Evolutionary conservation across 2,329 filamentous ascomycete genomes (phyloP).

Genomic region (Fusarium tupiense): DNA sequence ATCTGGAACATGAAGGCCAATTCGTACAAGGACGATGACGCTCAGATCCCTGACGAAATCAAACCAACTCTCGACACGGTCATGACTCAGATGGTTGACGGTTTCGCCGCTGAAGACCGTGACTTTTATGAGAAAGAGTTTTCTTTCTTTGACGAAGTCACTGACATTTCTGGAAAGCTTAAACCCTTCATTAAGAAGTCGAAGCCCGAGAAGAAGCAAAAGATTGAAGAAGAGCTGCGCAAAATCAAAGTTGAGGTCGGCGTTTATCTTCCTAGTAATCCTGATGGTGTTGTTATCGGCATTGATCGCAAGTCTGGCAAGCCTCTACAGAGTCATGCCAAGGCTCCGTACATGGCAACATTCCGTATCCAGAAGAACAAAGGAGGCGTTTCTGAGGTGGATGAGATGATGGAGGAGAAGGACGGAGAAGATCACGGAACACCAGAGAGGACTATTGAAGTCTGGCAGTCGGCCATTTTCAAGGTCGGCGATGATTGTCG

Average conservation of each 20-base stretch:
- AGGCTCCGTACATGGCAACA: constrained; percentile 98
- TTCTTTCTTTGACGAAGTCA: constrained; percentile 97
- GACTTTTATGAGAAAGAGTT: constrained; percentile 96
- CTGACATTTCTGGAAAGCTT: constrained; percentile 92
- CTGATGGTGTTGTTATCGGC: constrained; percentile 95
- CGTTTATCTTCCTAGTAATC: constrained; percentile 96
- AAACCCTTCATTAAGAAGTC: constrained; percentile 91
- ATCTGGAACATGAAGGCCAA: constrained; percentile 99
- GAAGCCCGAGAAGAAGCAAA: constrained; percentile 98
- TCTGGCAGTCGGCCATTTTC: constrained; percentile 99
- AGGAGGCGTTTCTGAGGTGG: constrained; percentile 60
- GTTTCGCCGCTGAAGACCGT: constrained; percentile 81
- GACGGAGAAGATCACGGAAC: constrained; percentile 49
- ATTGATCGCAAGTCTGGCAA: constrained; percentile 99
- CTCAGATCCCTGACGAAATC: constrained; percentile 85
- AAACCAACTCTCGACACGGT: constrained; percentile 95
- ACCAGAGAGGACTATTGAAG: constrained; percentile 76
- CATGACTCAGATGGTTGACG: constrained; percentile 82
- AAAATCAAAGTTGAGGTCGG: constrained; percentile 98
- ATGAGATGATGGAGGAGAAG: constrained; percentile 61
- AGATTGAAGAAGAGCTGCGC: constrained; percentile 97
- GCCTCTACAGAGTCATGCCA: constrained; percentile 95
- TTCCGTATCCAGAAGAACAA: constrained; percentile 93
- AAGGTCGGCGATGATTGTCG: constrained; percentile 99
- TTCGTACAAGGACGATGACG: constrained; percentile 96